Base-by-base conservation (phyloP, 2,329 filamentous ascomycete species). In the Arthrocladium fulminans region DNA sequence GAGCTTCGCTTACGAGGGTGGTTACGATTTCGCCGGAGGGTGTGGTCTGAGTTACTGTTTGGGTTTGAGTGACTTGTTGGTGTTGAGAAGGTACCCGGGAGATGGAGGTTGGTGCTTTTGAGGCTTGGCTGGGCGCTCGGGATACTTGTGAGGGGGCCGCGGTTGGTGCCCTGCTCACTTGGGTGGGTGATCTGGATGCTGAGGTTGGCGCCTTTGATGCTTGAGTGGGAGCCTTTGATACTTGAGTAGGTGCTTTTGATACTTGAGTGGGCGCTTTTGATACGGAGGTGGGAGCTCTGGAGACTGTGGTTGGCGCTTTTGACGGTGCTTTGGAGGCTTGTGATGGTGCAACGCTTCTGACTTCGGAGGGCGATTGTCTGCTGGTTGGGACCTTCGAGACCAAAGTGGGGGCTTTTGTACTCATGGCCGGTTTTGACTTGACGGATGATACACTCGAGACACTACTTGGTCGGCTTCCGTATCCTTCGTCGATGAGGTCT, bases 281-380 rank as follows among this genome's bases (percentile, higher is more conserved):
- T n/a, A n/a, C n/a, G n/a, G 25, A 8, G 27, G 30, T 20, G 29
- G 44, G 22, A 23, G 32, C 17, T 24, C 22, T 4, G 2, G 44
- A 29, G 17, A 38, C 30, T 20, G 23, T 23, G 17, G 30, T 5
- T 41, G 42, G 20, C 15, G 24, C 27, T 34, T 30, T 30, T 12
- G 53, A 51, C 5, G 51, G 44, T 20, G 49, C 47, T 49, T 53
- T 55, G 13, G 43, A 47, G 15, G 27, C 19, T 6, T 30, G 25
- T 24, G 44, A 42, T 24, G 22, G 38, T 5, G 45, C 40, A 4
- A 44, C 45, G 96, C 54, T 90, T 90, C 68, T 90, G 86, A 76
- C 88, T 95, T 68, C 90, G 87, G 61, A 86, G 85, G 63, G 89
- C 94, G 65, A 95, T 96, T 61, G 37, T 22, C 25, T 41, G 13